Base-by-base conservation (phyloP, 1,284 basidiomycete species). In the Coniferiporia weirii region DNA sequence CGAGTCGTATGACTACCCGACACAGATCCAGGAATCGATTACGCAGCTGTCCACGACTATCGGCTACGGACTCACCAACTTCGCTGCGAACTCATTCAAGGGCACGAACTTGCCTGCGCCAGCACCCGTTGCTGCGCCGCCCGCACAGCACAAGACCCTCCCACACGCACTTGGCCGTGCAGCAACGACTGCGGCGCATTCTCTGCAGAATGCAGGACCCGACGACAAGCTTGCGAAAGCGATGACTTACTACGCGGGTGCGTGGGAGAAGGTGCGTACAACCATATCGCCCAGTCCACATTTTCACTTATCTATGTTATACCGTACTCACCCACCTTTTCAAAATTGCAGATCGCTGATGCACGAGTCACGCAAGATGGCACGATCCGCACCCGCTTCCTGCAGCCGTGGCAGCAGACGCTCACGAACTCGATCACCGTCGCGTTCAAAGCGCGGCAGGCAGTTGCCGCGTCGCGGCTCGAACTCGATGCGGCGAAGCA, bases 341-440 rank as follows among this genome's bases (percentile, higher is more conserved):
- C 27, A 27, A 27, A 34, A 2, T 45, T 54, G 19, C 64, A 77
- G 76, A 84, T 98, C 65, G 87, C 93, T n/a, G 79, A 79, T 35
- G 94, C 93, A 8, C 80, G 96, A 49, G 70, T 97, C 52, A 74
- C 85, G 54, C 95, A 98, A 71, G 96, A 98, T 74, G 76, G 77
- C 13, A 75, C 81, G 36, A 90, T 98, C 65, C 78, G 80, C 64
- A 76, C 79, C 48, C 80, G 83, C 57, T 97, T 97, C 76, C 76
- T 97, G 62, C 81, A 84, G 54, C 94, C 95, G n/a, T 98, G 95
- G 93, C 89, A 92, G 74, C 84, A 85, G 46, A 96, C 91, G 5
- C 75, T 97, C 60, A 84, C 84, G 63, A 87, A 88, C 22, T 85
- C 85, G 57, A 87, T 97, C 68, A 80, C 84, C 6, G 85, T 95